Conservation (phyloP, 345 rosid genomes). For the Eucalyptus sp. region DNA sequence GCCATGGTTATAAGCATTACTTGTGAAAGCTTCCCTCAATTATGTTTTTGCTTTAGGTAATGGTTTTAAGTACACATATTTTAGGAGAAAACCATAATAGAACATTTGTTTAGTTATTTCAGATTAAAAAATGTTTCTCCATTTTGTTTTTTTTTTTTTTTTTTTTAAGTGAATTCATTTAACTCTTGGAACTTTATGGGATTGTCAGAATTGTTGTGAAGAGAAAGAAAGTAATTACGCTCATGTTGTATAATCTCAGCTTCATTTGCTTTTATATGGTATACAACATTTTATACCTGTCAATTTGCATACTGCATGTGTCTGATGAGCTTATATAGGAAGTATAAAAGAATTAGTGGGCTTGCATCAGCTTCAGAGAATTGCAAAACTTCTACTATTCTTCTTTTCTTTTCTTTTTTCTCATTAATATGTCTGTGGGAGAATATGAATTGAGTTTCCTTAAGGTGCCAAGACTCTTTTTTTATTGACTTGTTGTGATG, state of each 20-base stretch:
- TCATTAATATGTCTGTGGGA: background rate
- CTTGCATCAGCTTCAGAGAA: background rate
- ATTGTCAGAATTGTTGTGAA: background rate
- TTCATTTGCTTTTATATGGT: background rate
- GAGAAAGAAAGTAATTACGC: background rate
- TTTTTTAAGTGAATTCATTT: background rate
- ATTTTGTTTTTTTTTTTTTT: rapidly evolving
- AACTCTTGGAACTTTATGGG: background rate
- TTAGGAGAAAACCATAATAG: background rate
- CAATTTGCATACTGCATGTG: background rate
- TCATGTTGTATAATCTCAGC: background rate
- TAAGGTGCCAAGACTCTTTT: background rate
- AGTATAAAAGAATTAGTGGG: background rate
- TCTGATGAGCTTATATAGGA: background rate
- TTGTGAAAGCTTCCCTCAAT: background rate
- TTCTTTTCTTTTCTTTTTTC: background rate
- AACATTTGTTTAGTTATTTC: background rate
- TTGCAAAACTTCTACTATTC: background rate
- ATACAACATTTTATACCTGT: background rate
- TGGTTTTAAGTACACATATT: background rate
- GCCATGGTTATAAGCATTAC: background rate
- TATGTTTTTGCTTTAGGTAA: background rate
- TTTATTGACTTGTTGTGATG: background rate
- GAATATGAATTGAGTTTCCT: background rate
- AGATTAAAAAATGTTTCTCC: background rate